Evolutionary conservation across 805 yeast genomes (phyloP).

Genomic region (Sugiyamaella qingdaonensis): DNA sequence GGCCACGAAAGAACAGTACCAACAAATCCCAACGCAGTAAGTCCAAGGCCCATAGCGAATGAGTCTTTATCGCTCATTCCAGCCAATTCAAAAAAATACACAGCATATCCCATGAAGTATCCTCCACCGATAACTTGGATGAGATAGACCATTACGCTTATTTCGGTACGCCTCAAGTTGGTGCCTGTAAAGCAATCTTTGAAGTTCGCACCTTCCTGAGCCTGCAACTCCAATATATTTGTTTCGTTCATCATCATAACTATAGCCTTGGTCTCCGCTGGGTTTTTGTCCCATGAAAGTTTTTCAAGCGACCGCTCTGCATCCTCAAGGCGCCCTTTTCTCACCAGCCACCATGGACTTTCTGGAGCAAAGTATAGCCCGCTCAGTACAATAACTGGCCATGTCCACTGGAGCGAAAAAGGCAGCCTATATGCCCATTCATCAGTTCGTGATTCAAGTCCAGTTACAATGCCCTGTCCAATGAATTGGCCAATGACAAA

Average conservation of each 20-base stretch:
- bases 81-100: conserved; percentile 50
- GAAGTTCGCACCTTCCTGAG: neutral
- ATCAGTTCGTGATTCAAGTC: conserved; percentile 24
- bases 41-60: conserved; percentile 44
- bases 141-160: conserved; percentile 46
- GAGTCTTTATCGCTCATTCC: conserved; percentile 26
- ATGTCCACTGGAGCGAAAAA: conserved; percentile 55
- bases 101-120: conserved; percentile 29
- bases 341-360: conserved; percentile 52
- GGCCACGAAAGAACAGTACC: conserved; percentile 36
- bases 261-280: conserved; percentile 35
- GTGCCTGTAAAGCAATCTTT: conserved; percentile 45
- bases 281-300: conserved; percentile 34
- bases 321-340: conserved; percentile 36
- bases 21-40: conserved; percentile 41
- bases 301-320: too few relatives aligned
- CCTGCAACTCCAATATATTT: conserved; percentile 30
- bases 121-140: conserved; percentile 38
- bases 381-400: conserved; percentile 47
- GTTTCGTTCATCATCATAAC: conserved; percentile 38
- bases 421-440: conserved; percentile 47
- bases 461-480: conserved; percentile 47
- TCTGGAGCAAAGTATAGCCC: conserved; percentile 41
- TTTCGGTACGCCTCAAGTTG: conserved; percentile 47
- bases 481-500: conserved; percentile 55